phyloP scores from a whole-genome alignment of 306 rosid species.

The Lithocarpus polystachyus region DNA sequence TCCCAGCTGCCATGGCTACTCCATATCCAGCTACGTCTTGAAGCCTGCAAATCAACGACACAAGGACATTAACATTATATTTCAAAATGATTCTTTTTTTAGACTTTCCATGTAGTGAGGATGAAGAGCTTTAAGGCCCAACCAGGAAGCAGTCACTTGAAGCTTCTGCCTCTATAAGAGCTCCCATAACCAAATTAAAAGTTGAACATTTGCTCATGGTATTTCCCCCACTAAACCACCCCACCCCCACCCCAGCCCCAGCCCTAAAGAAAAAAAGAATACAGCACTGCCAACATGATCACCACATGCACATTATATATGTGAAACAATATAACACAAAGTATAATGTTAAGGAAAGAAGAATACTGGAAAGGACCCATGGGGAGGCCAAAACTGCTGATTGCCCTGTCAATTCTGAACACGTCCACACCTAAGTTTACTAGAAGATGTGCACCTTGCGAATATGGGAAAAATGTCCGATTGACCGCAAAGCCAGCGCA shows the following conservation, averaged over 20 bases:
- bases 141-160: background rate
- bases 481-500: slow-evolving; percentile 97
- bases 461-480: slow-evolving; percentile 86
- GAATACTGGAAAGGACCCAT: slow-evolving; percentile 91
- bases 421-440: slow-evolving; percentile 72
- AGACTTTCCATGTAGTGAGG: background rate
- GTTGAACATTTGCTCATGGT: background rate
- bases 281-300: background rate
- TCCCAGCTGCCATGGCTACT: slow-evolving; percentile 57
- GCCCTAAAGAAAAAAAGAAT: background rate
- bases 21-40: slow-evolving; percentile 91
- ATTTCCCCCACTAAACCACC: background rate
- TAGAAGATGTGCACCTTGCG: slow-evolving; percentile 72
- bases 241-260: background rate
- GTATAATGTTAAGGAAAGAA: slow-evolving; percentile 29
- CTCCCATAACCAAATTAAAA: background rate
- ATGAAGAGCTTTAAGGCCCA: background rate
- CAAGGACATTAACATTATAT: slow-evolving; percentile 15
- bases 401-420: slow-evolving; percentile 77
- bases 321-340: slow-evolving; percentile 10
- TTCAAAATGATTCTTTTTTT: background rate
- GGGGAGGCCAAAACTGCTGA: slow-evolving; percentile 81
- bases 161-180: background rate
- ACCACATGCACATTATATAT: background rate
- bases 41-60: slow-evolving; percentile 59